These are phyloP conservation scores for Mycena leptocephala DNA, from an alignment of 768 basidiomycete species.

Conservation along the genomic window DNA sequence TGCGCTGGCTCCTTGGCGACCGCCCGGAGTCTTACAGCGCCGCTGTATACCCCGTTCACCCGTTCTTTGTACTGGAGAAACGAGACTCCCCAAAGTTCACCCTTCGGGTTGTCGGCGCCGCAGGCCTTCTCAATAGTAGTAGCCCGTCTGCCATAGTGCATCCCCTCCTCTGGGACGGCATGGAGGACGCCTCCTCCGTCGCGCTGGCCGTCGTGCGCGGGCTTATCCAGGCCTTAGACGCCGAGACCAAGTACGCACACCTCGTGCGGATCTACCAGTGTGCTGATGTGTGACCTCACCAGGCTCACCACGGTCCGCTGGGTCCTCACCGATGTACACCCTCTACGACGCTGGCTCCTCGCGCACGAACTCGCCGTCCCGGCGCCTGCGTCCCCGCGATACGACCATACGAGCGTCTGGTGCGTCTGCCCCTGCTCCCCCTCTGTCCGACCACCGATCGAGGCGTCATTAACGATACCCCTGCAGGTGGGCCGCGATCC, in stretches of 20 bases:
- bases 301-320: background rate
- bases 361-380: background rate
- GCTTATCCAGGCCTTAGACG: background rate
- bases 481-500: background rate
- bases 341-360: constrained; percentile 17
- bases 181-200: background rate
- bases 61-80: constrained; percentile 12
- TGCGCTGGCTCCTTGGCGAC: constrained; percentile 3
- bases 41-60: background rate
- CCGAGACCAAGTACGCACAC: background rate
- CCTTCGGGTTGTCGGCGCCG: background rate
- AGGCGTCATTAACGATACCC: too few species aligned
- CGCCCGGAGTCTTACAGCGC: background rate
- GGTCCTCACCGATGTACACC: constrained; percentile 8
- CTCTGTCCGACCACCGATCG: background rate
- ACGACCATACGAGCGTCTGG: background rate
- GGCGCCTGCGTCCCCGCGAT: background rate
- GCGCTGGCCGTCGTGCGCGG: background rate
- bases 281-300: background rate
- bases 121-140: background rate
- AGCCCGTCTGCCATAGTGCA: background rate
- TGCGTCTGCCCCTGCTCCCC: background rate
- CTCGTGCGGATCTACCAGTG: too few species aligned
- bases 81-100: background rate
- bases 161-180: constrained; percentile 7